Evolutionary conservation across 495 filamentous ascomycete species (phyloP).

Genomic region (Trichoderma orchidacearum): DNA sequence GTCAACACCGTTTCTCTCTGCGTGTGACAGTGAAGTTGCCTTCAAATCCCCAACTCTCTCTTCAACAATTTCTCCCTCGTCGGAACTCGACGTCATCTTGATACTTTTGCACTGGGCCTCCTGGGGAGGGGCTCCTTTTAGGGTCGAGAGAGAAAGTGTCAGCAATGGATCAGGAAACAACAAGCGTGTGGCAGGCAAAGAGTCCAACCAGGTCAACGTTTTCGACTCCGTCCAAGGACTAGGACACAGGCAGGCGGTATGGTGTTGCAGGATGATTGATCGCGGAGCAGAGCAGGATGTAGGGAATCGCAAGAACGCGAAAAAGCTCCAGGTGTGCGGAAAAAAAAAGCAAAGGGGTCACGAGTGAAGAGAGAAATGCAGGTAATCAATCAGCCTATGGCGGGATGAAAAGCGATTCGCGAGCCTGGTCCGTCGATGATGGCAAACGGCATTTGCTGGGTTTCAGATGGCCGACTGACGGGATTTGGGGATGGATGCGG

Average conservation of each 20-base stretch:
- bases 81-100: slow-evolving; percentile 32
- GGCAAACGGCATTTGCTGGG: neutral
- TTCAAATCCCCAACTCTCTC: slow-evolving; percentile 44
- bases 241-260: neutral
- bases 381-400: neutral
- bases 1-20: slow-evolving; percentile 48
- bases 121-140: neutral
- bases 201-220: slow-evolving; percentile 27
- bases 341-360: neutral
- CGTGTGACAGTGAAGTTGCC: slow-evolving; percentile 42
- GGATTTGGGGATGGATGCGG: neutral
- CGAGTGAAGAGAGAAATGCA: neutral
- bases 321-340: neutral
- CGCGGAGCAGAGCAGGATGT: neutral
- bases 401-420: neutral
- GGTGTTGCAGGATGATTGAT: neutral
- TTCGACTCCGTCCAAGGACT: neutral
- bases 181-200: slow-evolving; percentile 20
- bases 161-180: slow-evolving; percentile 10
- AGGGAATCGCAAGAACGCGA: neutral
- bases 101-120: neutral
- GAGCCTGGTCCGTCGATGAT: neutral
- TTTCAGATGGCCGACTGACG: neutral
- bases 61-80: slow-evolving; percentile 84
- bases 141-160: slow-evolving; percentile 10